Base-by-base conservation (phyloP, 2,329 filamentous ascomycete genomes). In the Fusarium citri region DNA sequence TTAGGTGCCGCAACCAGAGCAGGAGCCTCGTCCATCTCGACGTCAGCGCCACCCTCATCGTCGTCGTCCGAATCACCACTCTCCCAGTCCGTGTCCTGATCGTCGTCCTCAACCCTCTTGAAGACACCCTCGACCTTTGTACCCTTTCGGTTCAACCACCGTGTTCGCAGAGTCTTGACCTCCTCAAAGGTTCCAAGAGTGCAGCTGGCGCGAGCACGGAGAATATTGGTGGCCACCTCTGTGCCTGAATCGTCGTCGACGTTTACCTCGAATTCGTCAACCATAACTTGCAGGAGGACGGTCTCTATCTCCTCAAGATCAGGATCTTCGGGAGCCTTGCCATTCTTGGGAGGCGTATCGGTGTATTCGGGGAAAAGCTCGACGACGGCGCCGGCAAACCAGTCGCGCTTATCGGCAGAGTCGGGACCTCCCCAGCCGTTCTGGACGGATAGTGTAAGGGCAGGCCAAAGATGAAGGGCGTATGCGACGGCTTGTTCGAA, bases 241-340 rank as follows among this genome's bases (percentile, higher is more conserved):
- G 87, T 89, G 34, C 90, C 92, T 49, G 91, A 95, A 74, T 94
- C 94, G 79, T 99, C 96, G 76, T 98, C 96, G 28, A 98, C 88
- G 59, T 93, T 91, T 58, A 96, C 92, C 76, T 97, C 94, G 76
- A 98, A 99, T 81, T 99, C 96, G 82, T 98, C 96, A 68, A 92
- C 87, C 91, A 98, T 96, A 66, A 97, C 90, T 76, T 98, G 93
- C 48, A 97, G 84, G 49, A 98, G 84, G 54, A 97, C 89, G 42
- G 91, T 87, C 83, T 98, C 95, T 45, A 98, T 84, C 74, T 98
- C 94, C 69, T 91, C 89, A 20, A 87, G 83, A 73, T 97, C 92
- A 14, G 92, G 85, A 72, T 89, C 86, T 22, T 84, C 82, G 23
- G 71, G 65, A 58, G 66, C 77, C 70, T 65, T 76, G 65, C 66